Conservation (phyloP, 1,139 yeast genomes). For the Arxiozyma heterogenica region DNA sequence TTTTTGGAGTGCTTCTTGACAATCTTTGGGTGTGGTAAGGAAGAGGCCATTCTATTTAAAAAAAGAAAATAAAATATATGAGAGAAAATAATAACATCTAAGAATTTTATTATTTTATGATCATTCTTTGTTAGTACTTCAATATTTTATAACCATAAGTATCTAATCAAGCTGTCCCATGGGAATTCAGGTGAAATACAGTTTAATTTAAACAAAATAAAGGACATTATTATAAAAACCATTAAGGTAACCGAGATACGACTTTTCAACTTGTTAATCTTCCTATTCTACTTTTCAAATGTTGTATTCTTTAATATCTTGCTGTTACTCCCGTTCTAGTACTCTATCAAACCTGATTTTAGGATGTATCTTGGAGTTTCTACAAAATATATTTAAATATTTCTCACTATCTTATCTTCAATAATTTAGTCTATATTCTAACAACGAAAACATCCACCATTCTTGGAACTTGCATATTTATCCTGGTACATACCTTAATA, state of each 20-base stretch:
- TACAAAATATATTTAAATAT: neutral
- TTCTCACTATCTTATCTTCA: neutral
- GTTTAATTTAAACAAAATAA: too few relatives aligned
- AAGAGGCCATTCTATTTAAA: slow-evolving; percentile 67
- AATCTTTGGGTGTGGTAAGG: slow-evolving; percentile 98
- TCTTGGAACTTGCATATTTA: neutral
- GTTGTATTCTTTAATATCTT: too few relatives aligned
- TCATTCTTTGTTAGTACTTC: neutral
- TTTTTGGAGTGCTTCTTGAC: slow-evolving; percentile 98
- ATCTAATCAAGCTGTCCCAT: neutral
- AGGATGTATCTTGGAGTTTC: too few relatives aligned
- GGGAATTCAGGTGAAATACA: neutral
- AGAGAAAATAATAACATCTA: neutral
- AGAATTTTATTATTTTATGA: too few relatives aligned
- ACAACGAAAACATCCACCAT: neutral
- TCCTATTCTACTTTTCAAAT: neutral
- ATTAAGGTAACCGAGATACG: neutral
- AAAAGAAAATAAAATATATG: too few relatives aligned
- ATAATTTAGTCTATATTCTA: neutral
- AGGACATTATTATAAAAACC: too few relatives aligned
- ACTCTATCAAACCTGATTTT: neutral
- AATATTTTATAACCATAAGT: too few relatives aligned
- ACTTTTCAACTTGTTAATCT: neutral
- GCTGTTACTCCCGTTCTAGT: neutral
- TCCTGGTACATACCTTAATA: slow-evolving; percentile 18